phyloP scores from a whole-genome alignment of 768 basidiomycete genomes.

The Lactifluus subvellereus region DNA sequence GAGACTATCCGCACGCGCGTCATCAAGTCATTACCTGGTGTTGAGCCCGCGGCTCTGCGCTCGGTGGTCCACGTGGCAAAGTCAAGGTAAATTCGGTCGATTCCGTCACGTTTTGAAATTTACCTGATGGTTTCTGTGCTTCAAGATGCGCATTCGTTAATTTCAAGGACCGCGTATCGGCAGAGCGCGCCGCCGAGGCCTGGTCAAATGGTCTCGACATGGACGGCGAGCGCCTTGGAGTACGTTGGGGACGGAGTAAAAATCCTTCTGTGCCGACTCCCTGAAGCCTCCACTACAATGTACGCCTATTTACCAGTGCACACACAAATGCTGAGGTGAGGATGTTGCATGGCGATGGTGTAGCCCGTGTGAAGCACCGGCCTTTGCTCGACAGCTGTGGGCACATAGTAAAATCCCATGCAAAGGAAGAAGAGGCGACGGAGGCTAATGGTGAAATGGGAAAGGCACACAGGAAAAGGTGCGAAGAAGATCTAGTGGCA shows the following conservation, averaged over 20 bases:
- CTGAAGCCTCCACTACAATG: too few species aligned
- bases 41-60: constrained; percentile 62
- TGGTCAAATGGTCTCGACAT: constrained; percentile 91
- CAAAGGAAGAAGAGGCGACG: too few species aligned
- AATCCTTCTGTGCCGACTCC: constrained; percentile 2
- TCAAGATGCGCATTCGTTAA: constrained; percentile 91
- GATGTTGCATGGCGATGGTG: too few species aligned
- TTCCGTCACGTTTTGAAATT: background rate
- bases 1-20: constrained; percentile 67
- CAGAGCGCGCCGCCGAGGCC: constrained; percentile 82
- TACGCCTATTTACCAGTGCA: too few species aligned
- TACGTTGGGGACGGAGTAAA: constrained; percentile 88
- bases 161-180: constrained; percentile 75
- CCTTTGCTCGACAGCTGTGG: too few species aligned
- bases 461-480: too few species aligned
- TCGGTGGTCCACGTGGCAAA: constrained; percentile 84
- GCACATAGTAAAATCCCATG: too few species aligned
- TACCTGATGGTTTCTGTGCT: background rate
- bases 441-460: too few species aligned
- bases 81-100: constrained; percentile 45
- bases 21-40: constrained; percentile 56
- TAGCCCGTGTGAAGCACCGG: too few species aligned
- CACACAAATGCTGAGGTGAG: too few species aligned
- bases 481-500: too few species aligned
- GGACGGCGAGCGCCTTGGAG: constrained; percentile 61